phyloP scores from a whole-genome alignment of 805 yeast genomes.

The Hemisphaericaspora nanyangensis region DNA sequence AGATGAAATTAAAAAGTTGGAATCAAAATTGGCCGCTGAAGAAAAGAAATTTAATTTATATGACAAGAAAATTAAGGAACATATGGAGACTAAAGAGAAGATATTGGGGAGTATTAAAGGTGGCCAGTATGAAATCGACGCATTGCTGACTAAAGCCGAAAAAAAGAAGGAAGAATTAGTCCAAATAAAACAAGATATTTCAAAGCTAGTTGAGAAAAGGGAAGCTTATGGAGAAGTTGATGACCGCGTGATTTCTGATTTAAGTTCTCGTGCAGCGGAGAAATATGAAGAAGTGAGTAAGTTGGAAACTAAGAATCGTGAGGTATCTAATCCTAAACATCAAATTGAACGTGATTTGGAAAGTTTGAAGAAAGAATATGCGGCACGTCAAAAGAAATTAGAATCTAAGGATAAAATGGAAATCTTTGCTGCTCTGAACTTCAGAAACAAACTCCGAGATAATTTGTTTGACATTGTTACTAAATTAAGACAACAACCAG shows the following conservation, averaged over 20 bases:
- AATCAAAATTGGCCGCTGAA: background rate
- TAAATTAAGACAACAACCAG: constrained; percentile 36
- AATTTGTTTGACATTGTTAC: constrained; percentile 39
- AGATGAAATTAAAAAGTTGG: background rate
- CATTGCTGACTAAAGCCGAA: constrained; percentile 5
- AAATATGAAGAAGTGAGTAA: constrained; percentile 13
- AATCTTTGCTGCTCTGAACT: constrained; percentile 35
- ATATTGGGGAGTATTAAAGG: background rate
- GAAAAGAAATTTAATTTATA: background rate
- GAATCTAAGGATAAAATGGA: constrained; percentile 50
- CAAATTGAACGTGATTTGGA: constrained; percentile 5
- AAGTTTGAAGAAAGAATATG: constrained; percentile 11
- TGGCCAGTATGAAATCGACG: background rate
- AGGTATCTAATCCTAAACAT: background rate
- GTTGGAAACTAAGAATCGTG: constrained; percentile 11
- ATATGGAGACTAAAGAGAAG: background rate
- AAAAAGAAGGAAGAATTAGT: constrained; percentile 5
- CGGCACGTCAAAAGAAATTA: constrained; percentile 17
- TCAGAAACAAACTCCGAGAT: constrained; percentile 30
- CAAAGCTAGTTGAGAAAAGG: constrained; percentile 14
- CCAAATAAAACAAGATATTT: constrained; percentile 3
- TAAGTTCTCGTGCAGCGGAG: constrained; percentile 13
- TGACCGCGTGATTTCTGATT: constrained; percentile 19
- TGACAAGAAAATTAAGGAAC: background rate
- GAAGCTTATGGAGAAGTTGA: constrained; percentile 24